phyloP scores from a whole-genome alignment of 2,329 filamentous ascomycete genomes.

The Xylaria polymorpha region DNA sequence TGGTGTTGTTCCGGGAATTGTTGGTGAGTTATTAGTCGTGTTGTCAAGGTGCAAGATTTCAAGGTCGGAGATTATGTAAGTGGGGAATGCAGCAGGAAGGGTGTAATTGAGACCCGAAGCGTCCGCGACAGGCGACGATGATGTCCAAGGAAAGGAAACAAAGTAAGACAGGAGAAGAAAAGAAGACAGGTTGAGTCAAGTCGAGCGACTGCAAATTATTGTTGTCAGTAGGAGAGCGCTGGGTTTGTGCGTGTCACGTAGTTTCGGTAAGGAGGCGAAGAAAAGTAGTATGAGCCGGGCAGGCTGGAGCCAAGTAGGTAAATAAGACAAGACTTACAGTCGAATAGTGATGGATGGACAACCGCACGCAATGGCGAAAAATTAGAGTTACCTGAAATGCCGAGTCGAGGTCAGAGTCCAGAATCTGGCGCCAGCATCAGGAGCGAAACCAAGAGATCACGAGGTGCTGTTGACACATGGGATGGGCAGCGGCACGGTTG shows the following conservation, averaged over 20 bases:
- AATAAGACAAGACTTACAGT: conserved; percentile 14
- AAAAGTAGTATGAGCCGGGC: conserved; percentile 31
- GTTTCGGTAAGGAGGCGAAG: conserved; percentile 30
- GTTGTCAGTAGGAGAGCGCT: conserved; percentile 23
- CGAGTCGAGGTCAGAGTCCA: conserved; percentile 8
- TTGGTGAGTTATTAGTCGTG: conserved; percentile 35
- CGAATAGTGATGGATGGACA: not conserved
- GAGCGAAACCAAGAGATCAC: not conserved
- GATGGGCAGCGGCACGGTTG: not conserved
- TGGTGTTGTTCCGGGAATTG: conserved; percentile 16
- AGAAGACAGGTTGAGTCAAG: conserved; percentile 11
- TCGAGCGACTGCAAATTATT: conserved; percentile 16
- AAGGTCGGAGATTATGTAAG: conserved; percentile 52
- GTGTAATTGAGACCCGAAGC: conserved; percentile 32
- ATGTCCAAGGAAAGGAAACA: conserved; percentile 21
- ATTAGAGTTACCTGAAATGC: not conserved
- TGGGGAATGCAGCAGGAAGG: conserved; percentile 44
- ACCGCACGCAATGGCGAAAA: conserved; percentile 11
- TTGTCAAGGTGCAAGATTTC: conserved; percentile 43
- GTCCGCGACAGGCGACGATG: conserved; percentile 23
- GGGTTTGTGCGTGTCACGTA: conserved; percentile 20
- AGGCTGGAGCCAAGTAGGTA: conserved; percentile 5
- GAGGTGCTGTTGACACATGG: not conserved
- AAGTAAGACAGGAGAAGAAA: conserved; percentile 18
- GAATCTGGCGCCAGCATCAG: not conserved